Conservation (phyloP, 129 eudicot genomes). For the Glebionis coronaria region DNA sequence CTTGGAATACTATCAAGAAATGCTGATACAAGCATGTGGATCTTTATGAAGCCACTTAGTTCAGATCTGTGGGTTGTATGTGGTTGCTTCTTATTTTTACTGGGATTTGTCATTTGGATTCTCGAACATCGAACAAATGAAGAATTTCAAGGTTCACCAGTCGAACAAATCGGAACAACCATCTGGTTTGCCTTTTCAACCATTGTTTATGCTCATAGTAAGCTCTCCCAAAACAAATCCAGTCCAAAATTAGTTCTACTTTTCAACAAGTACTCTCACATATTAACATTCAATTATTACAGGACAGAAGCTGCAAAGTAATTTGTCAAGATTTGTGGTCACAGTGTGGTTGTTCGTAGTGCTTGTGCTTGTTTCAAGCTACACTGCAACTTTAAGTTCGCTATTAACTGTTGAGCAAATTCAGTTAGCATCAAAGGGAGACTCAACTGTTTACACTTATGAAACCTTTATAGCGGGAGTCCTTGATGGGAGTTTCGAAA, state of each 20-base stretch:
- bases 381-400: constrained; percentile 62
- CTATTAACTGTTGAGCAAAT: constrained; percentile 52
- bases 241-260: no score
- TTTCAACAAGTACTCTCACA: no score
- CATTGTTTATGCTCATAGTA: constrained; percentile 40
- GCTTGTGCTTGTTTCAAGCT: constrained; percentile 46
- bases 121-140: background rate
- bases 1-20: background rate
- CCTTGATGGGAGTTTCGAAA: constrained; percentile 12
- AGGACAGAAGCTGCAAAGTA: constrained; percentile 43
- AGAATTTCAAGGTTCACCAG: constrained; percentile 23
- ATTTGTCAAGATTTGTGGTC: constrained; percentile 40
- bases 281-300: background rate
- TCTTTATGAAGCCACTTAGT: background rate
- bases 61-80: background rate
- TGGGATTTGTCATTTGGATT: background rate
- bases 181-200: constrained; percentile 43
- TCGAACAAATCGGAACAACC: constrained; percentile 32
- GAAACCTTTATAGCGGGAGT: background rate
- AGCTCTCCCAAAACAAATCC: no score
- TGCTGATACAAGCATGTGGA: background rate
- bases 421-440: constrained; percentile 20
- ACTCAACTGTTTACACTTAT: constrained; percentile 11
- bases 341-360: constrained; percentile 46
- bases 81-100: background rate